Base-by-base conservation (phyloP, 208 protist species). In the Leishmania braziliensis region DNA sequence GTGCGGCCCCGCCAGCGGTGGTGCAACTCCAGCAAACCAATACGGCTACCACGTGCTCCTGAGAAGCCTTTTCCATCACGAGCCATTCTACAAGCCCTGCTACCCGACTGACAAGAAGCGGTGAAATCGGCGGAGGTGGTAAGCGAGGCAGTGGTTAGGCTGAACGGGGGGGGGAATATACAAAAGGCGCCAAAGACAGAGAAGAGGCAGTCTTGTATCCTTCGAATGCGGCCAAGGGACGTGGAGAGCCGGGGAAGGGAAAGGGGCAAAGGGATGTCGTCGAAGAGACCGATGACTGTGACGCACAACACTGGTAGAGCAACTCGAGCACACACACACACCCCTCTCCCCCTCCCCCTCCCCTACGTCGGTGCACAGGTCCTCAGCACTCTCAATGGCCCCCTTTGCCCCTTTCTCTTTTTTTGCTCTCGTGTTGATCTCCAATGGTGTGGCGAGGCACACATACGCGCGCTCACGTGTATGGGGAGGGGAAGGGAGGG, bases 41-140 rank as follows among this genome's bases (percentile, higher is more conserved):
- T 83, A 83, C 29, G 79, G 48, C 63, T 78, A 84, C 75, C 81
- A 84, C 69, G 54, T 71, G 0, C 56, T 84, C 1, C 75, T 84
- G 14, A 75, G 81, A 8, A 80, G 65, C 20, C 56, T 84, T 0
- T 84, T 84, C 54, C 58, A 80, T n/a, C 58, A 43, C 18, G 81
- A 84, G 50, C 81, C 68, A 9, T 84, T 63, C 81, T 80, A 76
- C 65, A 73, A 58, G 48, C 20, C 81, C 1, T 70, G 50, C 48
- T 46, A 71, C 0, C 0, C 68, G 10, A 62, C 12, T 9, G 75
- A 84, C 39, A 79, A 80, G 74, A 77, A 75, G 75, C 62, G 43
- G 5, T 84, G 69, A 70, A 18, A 12, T n/a, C 3, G 33, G 16
- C 36, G 1, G 12, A 36, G 33, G 16, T 69, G 63, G n/a, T 4